Evolutionary conservation across 1,284 basidiomycete species (phyloP), one percentile per base, ranked within the genome.

Genomic region (Veloboletus limbatus): DNA sequence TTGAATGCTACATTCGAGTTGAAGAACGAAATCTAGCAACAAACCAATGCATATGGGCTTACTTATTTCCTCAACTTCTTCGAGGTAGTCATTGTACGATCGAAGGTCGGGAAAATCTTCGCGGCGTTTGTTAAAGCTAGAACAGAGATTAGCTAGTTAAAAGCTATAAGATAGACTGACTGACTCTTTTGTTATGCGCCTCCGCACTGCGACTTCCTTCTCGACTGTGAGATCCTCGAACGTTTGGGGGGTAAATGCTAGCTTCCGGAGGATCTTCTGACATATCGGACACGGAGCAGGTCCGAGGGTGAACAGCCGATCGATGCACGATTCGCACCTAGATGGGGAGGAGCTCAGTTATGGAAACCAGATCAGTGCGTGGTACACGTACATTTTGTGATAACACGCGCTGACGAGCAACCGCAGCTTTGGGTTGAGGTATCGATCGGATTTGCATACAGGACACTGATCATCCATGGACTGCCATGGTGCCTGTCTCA

Each of bases 271-370:
- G n/a, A 89, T 82, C 58, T 87, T 88, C 42, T 79, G 81, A 67
- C 97, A 99, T 51, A 92, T 86, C 10, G 97, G 97, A 76, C 97
- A 99, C 7, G 93, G 92, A 11, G 93, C 95, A 1, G 97, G 96
- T 4, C 97, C 96, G 2, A 98, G 80, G 1, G 93, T 95, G 67
- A 97, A 99, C 37, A 99, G 69, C 8, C 95, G 82, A 68, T 99
- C 97, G 60, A 99, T 97, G 67, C 97, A 99, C 2, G 89, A 92
- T 73, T 97, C 94, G 69, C 94, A 97, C 89, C 92, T 95, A 57
- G 10, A 33, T 22, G 25, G 16, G 16, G 26, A 56, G n/a, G 44
- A 25, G 33, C 48, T 55, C 39, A 59, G 54, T 27, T 31, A 49
- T 41, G 32, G 20, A 13, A 48, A 28, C 33, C 4, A 33, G 31